A percentile compares a stretch with the other conserved stretches of the same genome.
Conservation (phyloP, 768 basidiomycete species). For the Mycena galericulata region DNA sequence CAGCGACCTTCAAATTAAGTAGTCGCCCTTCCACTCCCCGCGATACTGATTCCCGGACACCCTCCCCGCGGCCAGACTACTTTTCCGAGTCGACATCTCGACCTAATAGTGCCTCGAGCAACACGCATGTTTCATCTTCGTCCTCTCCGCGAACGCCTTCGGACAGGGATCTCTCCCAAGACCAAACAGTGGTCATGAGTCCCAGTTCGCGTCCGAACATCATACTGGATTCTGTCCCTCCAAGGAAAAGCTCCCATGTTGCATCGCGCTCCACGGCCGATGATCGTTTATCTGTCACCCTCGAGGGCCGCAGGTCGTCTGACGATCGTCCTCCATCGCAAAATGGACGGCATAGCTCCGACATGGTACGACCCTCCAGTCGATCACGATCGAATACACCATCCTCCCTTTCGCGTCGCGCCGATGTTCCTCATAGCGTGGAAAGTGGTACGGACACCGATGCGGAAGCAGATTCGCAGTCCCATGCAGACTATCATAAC, state of each 20-base stretch:
- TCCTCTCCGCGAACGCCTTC: constrained; percentile 51
- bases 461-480: constrained; percentile 60
- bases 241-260: constrained; percentile 34
- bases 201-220: constrained; percentile 48
- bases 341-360: constrained; percentile 30
- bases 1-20: constrained; percentile 42
- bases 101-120: constrained; percentile 38
- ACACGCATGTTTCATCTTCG: constrained; percentile 41
- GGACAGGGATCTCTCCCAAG: constrained; percentile 49
- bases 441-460: constrained; percentile 85
- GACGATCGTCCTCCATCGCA: constrained; percentile 41
- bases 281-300: constrained; percentile 21
- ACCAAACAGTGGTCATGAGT: constrained; percentile 56
- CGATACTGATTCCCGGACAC: constrained; percentile 42
- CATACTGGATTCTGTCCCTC: constrained; percentile 42
- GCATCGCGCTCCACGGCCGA: constrained; percentile 23
- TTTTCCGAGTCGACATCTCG: constrained; percentile 43
- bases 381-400: constrained; percentile 68
- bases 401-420: constrained; percentile 56
- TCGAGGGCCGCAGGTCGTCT: constrained; percentile 45
- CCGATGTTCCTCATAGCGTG: constrained; percentile 78
- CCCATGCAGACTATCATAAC: constrained; percentile 22
- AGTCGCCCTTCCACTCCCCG: constrained; percentile 44
- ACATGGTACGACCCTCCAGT: constrained; percentile 46
- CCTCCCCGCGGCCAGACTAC: constrained; percentile 49